Percentiles rank a stretch among this genome's conserved stretches.
These are phyloP conservation scores for Backusella parvicylindrica DNA, from an alignment of 192 early-diverging fungal species.

Conservation along the genomic window DNA sequence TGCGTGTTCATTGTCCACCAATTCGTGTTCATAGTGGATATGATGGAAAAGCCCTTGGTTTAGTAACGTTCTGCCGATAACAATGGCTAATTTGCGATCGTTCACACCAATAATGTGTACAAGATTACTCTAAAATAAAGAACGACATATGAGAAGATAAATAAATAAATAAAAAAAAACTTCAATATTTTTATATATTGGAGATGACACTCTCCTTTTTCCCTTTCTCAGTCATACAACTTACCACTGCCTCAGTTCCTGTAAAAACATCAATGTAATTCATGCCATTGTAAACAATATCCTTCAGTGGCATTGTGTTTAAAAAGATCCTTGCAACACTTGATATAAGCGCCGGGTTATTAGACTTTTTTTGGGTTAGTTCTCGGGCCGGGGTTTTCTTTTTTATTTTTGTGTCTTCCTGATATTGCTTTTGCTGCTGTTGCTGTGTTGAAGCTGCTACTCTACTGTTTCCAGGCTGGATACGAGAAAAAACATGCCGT, in stretches of 20 bases:
- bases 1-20: constrained; percentile 71
- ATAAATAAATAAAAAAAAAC: neutral
- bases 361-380: neutral
- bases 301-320: constrained; percentile 49
- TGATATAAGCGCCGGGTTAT: constrained; percentile 67
- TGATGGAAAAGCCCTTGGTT: constrained; percentile 90
- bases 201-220: constrained; percentile 53
- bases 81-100: constrained; percentile 83
- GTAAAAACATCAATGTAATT: constrained; percentile 83
- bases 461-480: neutral
- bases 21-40: constrained; percentile 77
- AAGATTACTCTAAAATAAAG: constrained; percentile 43
- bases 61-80: constrained; percentile 85
- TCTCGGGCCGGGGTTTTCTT: neutral
- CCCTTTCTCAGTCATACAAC: constrained; percentile 43
- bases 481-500: neutral
- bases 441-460: neutral
- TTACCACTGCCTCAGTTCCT: constrained; percentile 46
- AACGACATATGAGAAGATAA: neutral
- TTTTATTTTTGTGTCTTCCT: neutral
- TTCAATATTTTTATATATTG: no score
- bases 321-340: constrained; percentile 63
- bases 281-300: constrained; percentile 59
- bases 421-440: neutral
- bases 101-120: constrained; percentile 69